phyloP scores from a whole-genome alignment of 495 filamentous ascomycete genomes.

The Talaromyces adpressus region DNA sequence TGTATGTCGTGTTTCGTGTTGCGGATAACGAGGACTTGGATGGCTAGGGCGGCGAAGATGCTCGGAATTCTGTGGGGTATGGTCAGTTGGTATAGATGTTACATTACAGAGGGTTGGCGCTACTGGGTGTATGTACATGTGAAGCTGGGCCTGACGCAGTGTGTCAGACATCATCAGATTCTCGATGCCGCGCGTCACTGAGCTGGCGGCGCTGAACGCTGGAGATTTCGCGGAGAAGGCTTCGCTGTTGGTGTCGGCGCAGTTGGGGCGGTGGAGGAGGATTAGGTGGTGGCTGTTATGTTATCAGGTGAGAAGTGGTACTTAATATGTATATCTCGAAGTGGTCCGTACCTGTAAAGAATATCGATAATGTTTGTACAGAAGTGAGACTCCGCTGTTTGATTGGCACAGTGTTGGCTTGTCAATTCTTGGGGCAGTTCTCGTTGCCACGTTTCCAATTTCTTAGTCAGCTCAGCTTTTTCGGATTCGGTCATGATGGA shows the following conservation, averaged over 20 bases:
- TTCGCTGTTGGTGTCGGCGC: slow-evolving; percentile 1
- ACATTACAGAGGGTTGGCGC: too few species aligned
- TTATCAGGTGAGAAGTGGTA: neutral
- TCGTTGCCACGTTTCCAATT: slow-evolving; percentile 3
- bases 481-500: slow-evolving; percentile 4
- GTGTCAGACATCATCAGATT: slow-evolving; percentile 6
- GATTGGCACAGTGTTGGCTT: neutral
- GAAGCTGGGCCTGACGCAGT: slow-evolving; percentile 3
- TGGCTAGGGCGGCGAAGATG: slow-evolving; percentile 1
- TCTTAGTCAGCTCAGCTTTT: neutral
- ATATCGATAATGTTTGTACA: neutral
- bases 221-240: neutral
- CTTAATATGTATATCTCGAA: neutral
- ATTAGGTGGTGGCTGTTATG: neutral
- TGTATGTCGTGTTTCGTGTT: slow-evolving; percentile 1
- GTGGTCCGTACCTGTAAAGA: neutral
- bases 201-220: slow-evolving; percentile 1
- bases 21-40: slow-evolving; percentile 5
- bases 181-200: slow-evolving; percentile 3
- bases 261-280: slow-evolving; percentile 1
- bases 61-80: slow-evolving; percentile 1
- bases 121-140: neutral
- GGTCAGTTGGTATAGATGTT: neutral
- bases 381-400: neutral
- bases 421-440: neutral